Base-by-base conservation (phyloP, 306 rosid species). In the Castanea crenata region DNA sequence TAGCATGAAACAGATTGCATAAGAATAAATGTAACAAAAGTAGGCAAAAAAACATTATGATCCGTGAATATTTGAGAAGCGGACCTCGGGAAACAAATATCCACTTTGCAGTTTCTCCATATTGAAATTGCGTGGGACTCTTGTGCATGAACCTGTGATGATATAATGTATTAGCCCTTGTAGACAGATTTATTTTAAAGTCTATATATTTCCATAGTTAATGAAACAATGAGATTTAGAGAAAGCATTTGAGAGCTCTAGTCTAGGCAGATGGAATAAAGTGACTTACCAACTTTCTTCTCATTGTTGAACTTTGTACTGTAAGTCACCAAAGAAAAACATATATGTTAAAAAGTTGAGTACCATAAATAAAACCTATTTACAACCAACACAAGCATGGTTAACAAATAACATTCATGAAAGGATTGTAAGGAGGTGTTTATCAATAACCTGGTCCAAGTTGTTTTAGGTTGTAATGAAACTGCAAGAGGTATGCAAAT, bases 31-130 rank as follows among this genome's bases (percentile, higher is more conserved):
- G 6, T 51, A 35, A 51, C 14, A 62, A 31, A 63, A 15, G 16
- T 35, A 18, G 8, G 5, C 32, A 55, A 3, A 18, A 69, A 63
- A 63, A 23, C 3, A 38, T 57, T n/a, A 29, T 73, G 31, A 38
- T 11, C 25, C 3, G 2, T 55, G 21, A 19, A 57, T 25, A 64
- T 35, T 74, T 73, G 57, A 77, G 67, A 77, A 69, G 58, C 34
- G 51, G 38, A 84, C 94, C 94, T 90, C 92, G 9, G 94, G 94
- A 82, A 90, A 88, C 71, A 90, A 73, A 71, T 90, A 90, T 83
- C 78, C 90, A 52, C 54, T 83, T 72, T 76, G 88, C 83, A 91
- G 82, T 74, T 77, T 89, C 82, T 91, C 93, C 92, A 91, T 80
- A 76, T 89, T 86, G 63, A 57, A 73, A 79, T 88, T 89, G 77